phyloP scores from a whole-genome alignment of 768 basidiomycete species.

The Gymnopilus junonius region DNA sequence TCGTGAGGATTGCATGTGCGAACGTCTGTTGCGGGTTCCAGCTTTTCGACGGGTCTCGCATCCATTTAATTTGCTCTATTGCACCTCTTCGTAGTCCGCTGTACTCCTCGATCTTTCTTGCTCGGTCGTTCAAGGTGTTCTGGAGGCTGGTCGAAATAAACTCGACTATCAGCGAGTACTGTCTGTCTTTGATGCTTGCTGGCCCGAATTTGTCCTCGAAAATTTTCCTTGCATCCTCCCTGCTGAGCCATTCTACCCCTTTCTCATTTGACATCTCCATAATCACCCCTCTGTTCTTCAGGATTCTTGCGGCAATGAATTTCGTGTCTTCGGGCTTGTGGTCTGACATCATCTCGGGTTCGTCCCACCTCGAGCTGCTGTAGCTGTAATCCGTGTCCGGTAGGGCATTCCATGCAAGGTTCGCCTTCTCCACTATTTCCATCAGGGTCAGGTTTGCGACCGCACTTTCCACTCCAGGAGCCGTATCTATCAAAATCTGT shows the following conservation, averaged over 20 bases:
- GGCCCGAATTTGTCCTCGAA: not conserved
- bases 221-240: not conserved
- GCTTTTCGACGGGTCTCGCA: constrained; percentile 8
- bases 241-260: not conserved
- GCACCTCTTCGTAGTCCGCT: not conserved
- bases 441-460: not conserved
- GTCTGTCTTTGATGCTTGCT: not conserved
- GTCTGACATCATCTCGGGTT: not conserved
- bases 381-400: not conserved
- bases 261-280: not conserved
- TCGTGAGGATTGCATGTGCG: constrained; percentile 11
- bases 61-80: constrained; percentile 8
- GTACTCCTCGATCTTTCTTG: not conserved
- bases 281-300: not conserved
- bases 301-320: not conserved
- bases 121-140: not conserved
- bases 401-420: not conserved
- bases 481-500: not conserved
- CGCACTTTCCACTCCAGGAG: not conserved
- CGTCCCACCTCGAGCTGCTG: not conserved
- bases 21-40: constrained; percentile 5
- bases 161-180: not conserved
- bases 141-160: constrained; percentile 5
- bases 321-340: not conserved
- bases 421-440: not conserved